These are phyloP conservation scores for Talaromyces atroroseus DNA, from an alignment of 2,329 filamentous ascomycete species.

Conservation along the genomic window DNA sequence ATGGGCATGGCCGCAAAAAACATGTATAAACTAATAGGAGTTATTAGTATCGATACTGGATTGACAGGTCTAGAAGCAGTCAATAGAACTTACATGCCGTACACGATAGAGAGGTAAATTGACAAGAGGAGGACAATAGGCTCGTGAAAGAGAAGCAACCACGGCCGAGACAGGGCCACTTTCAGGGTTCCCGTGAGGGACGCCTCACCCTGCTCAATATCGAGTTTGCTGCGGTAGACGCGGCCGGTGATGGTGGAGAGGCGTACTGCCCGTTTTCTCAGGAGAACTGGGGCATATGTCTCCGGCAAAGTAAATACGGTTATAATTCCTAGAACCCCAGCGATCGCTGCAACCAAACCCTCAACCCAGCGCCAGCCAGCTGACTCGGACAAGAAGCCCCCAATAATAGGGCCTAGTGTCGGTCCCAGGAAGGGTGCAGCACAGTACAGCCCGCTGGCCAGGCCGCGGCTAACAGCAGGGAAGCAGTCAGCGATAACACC, in stretches of 20 bases:
- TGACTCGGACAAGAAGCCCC: slow-evolving; percentile 44
- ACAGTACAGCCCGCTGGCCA: slow-evolving; percentile 59
- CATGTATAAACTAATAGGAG: slow-evolving; percentile 16
- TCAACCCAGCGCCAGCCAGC: slow-evolving; percentile 35
- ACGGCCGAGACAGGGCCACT: slow-evolving; percentile 20
- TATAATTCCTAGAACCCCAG: slow-evolving; percentile 36
- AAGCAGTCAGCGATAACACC: slow-evolving; percentile 64
- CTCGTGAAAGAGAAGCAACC: slow-evolving; percentile 23
- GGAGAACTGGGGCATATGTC: slow-evolving; percentile 11
- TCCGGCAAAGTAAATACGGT: slow-evolving; percentile 46
- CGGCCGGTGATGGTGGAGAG: slow-evolving; percentile 46
- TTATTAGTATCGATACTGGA: not conserved
- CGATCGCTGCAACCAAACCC: slow-evolving; percentile 51
- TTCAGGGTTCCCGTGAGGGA: slow-evolving; percentile 37
- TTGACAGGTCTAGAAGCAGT: not conserved
- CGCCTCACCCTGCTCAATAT: slow-evolving; percentile 21
- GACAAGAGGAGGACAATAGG: slow-evolving; percentile 24
- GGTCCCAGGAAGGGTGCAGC: slow-evolving; percentile 61
- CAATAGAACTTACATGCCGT: slow-evolving; percentile 17
- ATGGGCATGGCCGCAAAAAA: slow-evolving; percentile 27
- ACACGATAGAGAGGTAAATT: slow-evolving; percentile 26
- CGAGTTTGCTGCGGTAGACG: slow-evolving; percentile 39
- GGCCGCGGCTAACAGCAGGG: slow-evolving; percentile 51
- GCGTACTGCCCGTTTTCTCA: slow-evolving; percentile 19
- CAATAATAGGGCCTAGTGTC: slow-evolving; percentile 45